Evolutionary conservation across 441 rosid species (phyloP).

Genomic region (Mallotus japonicus): DNA sequence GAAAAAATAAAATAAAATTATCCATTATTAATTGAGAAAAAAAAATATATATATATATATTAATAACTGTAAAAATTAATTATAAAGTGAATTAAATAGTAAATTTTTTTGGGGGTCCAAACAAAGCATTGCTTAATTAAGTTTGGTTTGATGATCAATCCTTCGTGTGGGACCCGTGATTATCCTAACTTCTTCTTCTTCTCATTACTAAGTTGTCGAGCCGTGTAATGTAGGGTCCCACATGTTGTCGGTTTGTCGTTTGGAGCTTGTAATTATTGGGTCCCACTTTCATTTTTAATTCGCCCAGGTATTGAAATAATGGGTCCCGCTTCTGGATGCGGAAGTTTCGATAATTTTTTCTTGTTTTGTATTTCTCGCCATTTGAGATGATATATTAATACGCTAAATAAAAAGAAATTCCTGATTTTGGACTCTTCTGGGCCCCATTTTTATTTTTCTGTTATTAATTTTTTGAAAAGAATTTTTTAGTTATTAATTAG

Average conservation of each 20-base stretch:
- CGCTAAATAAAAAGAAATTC: neutral
- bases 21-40: too few species aligned
- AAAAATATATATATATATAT: too few species aligned
- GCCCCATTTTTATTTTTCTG: neutral
- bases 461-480: too few species aligned
- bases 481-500: too few species aligned
- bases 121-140: too few species aligned
- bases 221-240: constrained; percentile 27
- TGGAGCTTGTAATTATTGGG: constrained; percentile 22
- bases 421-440: neutral
- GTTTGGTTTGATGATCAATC: neutral
- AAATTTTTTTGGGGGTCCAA: too few species aligned
- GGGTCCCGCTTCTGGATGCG: constrained; percentile 18
- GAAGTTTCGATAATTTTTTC: neutral
- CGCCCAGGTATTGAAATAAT: neutral
- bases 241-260: constrained; percentile 52
- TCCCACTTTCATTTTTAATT: neutral
- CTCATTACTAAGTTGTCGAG: constrained; percentile 21
- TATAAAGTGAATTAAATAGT: too few species aligned
- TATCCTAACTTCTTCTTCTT: neutral
- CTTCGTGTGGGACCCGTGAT: constrained; percentile 18
- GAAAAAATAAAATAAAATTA: too few species aligned
- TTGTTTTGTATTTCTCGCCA: neutral
- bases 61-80: too few species aligned
- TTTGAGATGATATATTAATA: neutral